Conservation (phyloP, 2,329 filamentous ascomycete species). For the Colletotrichum acutatum region DNA sequence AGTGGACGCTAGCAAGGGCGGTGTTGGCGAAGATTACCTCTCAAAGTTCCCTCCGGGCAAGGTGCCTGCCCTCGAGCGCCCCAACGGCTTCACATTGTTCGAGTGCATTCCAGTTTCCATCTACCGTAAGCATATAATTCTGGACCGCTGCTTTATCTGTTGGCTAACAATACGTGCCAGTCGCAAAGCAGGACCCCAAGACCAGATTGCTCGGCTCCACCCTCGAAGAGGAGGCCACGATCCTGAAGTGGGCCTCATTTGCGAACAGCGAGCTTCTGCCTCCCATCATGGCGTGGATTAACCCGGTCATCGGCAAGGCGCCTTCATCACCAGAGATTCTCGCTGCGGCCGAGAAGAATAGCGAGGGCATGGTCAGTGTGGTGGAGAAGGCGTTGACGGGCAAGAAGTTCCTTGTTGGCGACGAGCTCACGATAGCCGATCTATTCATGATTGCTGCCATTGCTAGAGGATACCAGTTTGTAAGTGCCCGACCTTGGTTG, state of each 20-base stretch:
- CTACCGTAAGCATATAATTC: conserved; percentile 1
- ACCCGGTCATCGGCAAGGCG: conserved; percentile 16
- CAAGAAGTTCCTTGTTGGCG: conserved; percentile 26
- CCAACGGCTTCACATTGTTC: conserved; percentile 14
- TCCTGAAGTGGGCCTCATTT: conserved; percentile 26
- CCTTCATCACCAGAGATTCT: conserved; percentile 15
- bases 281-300: conserved; percentile 29
- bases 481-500: neutral
- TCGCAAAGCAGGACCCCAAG: conserved; percentile 23
- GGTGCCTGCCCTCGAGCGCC: conserved; percentile 19
- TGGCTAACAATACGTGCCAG: neutral
- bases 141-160: neutral
- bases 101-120: conserved; percentile 23
- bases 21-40: conserved; percentile 19
- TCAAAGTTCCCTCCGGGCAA: conserved; percentile 20
- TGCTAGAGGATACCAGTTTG: conserved; percentile 23
- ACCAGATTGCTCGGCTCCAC: conserved; percentile 24
- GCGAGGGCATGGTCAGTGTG: conserved; percentile 25
- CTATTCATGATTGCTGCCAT: conserved; percentile 18
- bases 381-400: conserved; percentile 27
- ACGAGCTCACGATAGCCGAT: conserved; percentile 22
- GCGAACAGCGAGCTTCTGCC: conserved; percentile 27
- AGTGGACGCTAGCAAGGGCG: conserved; percentile 26
- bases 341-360: conserved; percentile 23
- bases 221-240: conserved; percentile 24